Conservation (phyloP, 1,139 yeast genomes). For the Blastobotrys indianensis region DNA sequence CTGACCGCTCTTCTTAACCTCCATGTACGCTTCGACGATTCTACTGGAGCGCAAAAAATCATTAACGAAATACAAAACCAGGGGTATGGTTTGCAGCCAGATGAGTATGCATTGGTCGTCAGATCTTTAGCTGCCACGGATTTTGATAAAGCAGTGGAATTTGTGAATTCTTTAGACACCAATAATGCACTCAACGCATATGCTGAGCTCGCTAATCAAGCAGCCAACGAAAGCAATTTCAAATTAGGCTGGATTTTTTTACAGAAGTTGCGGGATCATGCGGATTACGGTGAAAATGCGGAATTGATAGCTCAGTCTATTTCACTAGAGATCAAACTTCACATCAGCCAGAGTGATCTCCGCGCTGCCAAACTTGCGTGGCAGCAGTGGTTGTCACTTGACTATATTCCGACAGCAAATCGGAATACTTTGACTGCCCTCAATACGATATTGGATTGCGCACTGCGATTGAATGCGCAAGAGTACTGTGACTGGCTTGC, state of each 20-base stretch:
- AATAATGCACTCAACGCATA: slow-evolving; percentile 6
- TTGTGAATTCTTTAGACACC: slow-evolving; percentile 11
- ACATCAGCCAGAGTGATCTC: background rate
- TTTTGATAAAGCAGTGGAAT: slow-evolving; percentile 11
- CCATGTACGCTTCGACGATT: slow-evolving; percentile 38
- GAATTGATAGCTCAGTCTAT: too few relatives aligned
- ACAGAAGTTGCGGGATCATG: too few relatives aligned
- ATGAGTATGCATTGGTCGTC: slow-evolving; percentile 23
- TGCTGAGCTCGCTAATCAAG: slow-evolving; percentile 15
- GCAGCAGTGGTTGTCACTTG: slow-evolving; percentile 8
- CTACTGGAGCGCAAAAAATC: slow-evolving; percentile 39
- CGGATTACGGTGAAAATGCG: too few relatives aligned
- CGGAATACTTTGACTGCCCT: background rate
- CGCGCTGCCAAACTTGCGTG: slow-evolving; percentile 2
- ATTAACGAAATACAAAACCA: slow-evolving; percentile 29
- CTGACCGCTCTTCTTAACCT: slow-evolving; percentile 38
- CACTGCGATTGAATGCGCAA: slow-evolving; percentile 1
- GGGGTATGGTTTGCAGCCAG: slow-evolving; percentile 15
- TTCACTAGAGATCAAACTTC: slow-evolving; percentile 1
- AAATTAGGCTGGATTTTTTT: background rate
- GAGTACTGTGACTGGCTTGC: background rate
- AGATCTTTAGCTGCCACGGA: slow-evolving; percentile 17
- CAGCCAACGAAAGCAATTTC: slow-evolving; percentile 5
- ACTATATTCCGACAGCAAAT: background rate
- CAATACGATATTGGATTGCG: background rate